Conservation (phyloP, 805 yeast species). For the Yueomyces sp. region DNA sequence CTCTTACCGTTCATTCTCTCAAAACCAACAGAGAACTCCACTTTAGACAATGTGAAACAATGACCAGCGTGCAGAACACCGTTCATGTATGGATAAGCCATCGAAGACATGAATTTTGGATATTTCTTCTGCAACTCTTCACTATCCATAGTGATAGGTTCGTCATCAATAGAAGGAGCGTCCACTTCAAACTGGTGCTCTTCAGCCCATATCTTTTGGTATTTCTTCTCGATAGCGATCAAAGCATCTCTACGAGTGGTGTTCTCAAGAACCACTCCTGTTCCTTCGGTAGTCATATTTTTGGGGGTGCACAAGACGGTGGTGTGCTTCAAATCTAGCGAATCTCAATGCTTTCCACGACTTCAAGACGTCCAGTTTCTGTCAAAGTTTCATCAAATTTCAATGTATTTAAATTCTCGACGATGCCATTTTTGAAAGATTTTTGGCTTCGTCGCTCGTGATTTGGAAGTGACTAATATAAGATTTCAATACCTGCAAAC, state of each 20-base stretch:
- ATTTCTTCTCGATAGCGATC: slow-evolving; percentile 76
- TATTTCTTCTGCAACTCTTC: slow-evolving; percentile 65
- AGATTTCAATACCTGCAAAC: too few species aligned
- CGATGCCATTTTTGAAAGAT: too few species aligned
- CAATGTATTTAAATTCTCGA: too few species aligned
- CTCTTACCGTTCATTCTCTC: slow-evolving; percentile 90
- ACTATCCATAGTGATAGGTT: slow-evolving; percentile 35
- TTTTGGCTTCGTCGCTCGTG: too few species aligned
- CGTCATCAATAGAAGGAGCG: slow-evolving; percentile 70
- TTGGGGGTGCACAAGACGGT: slow-evolving; percentile 2
- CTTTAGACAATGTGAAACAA: slow-evolving; percentile 86
- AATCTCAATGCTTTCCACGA: too few species aligned
- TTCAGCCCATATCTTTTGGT: slow-evolving; percentile 77
- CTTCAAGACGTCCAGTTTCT: too few species aligned
- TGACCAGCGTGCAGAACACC: slow-evolving; percentile 98
- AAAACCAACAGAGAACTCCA: slow-evolving; percentile 82
- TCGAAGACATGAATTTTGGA: slow-evolving; percentile 82
- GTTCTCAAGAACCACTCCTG: slow-evolving; percentile 31
- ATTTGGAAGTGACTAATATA: too few species aligned
- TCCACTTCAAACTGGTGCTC: slow-evolving; percentile 77
- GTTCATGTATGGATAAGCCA: slow-evolving; percentile 99
- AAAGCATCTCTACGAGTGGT: slow-evolving; percentile 93
- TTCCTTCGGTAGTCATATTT: slow-evolving; percentile 20
- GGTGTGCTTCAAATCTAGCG: too few species aligned
- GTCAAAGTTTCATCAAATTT: too few species aligned